Conservation (phyloP, 805 yeast species). For the Metschnikowia borealis region DNA sequence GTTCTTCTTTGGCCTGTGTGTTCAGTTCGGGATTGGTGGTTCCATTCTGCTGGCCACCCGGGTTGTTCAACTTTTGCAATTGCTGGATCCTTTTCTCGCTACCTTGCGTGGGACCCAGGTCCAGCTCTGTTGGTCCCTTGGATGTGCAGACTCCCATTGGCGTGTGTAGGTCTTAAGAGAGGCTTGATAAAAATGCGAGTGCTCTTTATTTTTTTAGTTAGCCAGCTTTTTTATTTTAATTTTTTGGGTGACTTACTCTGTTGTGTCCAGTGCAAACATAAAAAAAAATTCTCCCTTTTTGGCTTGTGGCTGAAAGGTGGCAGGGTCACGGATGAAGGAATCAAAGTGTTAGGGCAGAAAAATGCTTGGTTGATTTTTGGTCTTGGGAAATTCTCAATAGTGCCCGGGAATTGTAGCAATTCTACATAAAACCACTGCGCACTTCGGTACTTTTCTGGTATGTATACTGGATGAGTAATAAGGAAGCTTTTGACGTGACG, state of each 20-base stretch:
- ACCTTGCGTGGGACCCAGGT: background rate
- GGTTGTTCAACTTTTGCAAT: slow-evolving; percentile 1
- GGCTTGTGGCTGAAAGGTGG: background rate
- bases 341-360: background rate
- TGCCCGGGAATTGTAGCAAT: slow-evolving; percentile 2
- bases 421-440: background rate
- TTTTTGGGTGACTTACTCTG: slow-evolving; percentile 1
- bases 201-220: slow-evolving; percentile 1
- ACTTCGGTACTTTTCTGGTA: background rate
- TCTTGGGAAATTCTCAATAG: background rate
- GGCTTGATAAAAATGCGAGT: slow-evolving; percentile 3
- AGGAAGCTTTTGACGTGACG: background rate
- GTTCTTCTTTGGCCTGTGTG: background rate
- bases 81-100: slow-evolving; percentile 1
- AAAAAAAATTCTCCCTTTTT: background rate
- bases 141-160: slow-evolving; percentile 6
- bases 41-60: background rate
- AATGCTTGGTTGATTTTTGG: background rate
- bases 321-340: background rate
- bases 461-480: background rate
- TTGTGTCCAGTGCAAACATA: background rate
- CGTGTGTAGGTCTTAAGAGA: background rate
- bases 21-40: background rate
- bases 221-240: background rate
- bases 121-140: slow-evolving; percentile 5